Base-by-base conservation (phyloP, 2,329 filamentous ascomycete genomes). In the Ophiocordyceps unilateralis region DNA sequence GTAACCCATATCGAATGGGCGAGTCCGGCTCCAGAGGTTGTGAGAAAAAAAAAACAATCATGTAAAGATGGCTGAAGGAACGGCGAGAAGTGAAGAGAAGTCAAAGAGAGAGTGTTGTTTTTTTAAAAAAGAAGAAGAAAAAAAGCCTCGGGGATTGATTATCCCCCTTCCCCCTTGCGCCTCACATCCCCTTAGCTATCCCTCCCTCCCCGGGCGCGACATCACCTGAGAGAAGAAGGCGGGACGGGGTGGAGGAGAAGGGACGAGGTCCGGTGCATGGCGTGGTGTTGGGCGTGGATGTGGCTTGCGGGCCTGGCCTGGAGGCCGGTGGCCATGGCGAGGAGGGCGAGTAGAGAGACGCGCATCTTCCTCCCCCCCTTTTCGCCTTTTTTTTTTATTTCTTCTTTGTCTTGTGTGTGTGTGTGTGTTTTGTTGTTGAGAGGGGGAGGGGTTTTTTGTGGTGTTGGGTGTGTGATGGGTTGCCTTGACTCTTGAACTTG, bases 241-340 rank as follows among this genome's bases (percentile, higher is more conserved):
- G 32, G 32, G 8, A 36, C 17, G 14, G n/a, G n/a, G 32, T 36
- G 32, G n/a, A 10, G 5, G 32, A 4, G n/a, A n/a, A n/a, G 5
- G 5, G 32, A 4, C 2, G 32, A 17, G 1, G 32, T 7, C n/a
- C 11, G 22, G 38, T 55, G 50, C 24, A 49, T 21, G 9, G 24
- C 26, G 40, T 42, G 41, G 28, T 32, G 28, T 3, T 14, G 17
- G n/a, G 43, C 47, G 42, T 53, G 50, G 36, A 44, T 37, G 42
- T 46, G 47, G 14, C 45, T 43, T 11, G 52, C 41, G 17, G 55
- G 55, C 22, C 51, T 53, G 17, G 55, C 55, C 20, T 55, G 43
- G 2, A 51, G 43, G 21, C 49, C 42, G 15, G 51, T 45, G 34
- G 50, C 45, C 47, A 53, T 53, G 26, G 53, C 39, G 32, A 50